Evolutionary conservation across 768 basidiomycete species (phyloP).

Genomic region (Clitopilus passeckerianus): DNA sequence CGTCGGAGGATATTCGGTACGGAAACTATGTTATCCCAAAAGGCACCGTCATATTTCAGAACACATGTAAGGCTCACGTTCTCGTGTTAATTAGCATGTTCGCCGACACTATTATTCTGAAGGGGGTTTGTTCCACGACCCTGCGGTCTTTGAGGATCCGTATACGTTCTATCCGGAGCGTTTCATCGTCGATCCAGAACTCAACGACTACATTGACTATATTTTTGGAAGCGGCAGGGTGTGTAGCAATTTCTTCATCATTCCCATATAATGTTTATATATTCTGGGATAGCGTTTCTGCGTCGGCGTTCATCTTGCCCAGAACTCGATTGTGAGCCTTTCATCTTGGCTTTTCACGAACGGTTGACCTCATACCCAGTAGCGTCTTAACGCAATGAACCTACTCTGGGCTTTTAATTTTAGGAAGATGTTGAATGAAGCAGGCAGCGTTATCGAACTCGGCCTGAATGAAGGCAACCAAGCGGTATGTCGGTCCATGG

Average conservation of each 20-base stretch:
- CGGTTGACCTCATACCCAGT: not conserved
- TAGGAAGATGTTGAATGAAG: conserved; percentile 4
- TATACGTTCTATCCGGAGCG: not conserved
- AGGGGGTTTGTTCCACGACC: not conserved
- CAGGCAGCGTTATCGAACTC: not conserved
- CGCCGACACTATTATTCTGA: too few species aligned
- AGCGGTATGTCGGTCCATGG: not conserved
- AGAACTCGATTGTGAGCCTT: not conserved
- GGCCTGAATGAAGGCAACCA: not conserved
- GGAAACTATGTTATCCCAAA: not conserved
- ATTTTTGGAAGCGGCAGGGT: not conserved
- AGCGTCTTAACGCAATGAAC: not conserved
- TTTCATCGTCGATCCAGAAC: not conserved
- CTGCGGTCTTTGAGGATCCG: not conserved
- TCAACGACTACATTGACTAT: not conserved
- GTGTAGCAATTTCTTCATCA: not conserved
- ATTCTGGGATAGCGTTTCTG: not conserved
- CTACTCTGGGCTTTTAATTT: conserved; percentile 26
- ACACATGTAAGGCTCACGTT: not conserved
- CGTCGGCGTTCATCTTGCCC: not conserved
- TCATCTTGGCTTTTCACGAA: not conserved
- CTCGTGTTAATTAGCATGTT: too few species aligned
- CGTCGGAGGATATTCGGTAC: not conserved
- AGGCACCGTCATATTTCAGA: not conserved
- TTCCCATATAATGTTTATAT: not conserved